Percentiles rank a stretch among this genome's conserved stretches.
These are phyloP conservation scores for Tetrapisispora arboricola DNA, from an alignment of 805 yeast genomes.

Conservation along the genomic window DNA sequence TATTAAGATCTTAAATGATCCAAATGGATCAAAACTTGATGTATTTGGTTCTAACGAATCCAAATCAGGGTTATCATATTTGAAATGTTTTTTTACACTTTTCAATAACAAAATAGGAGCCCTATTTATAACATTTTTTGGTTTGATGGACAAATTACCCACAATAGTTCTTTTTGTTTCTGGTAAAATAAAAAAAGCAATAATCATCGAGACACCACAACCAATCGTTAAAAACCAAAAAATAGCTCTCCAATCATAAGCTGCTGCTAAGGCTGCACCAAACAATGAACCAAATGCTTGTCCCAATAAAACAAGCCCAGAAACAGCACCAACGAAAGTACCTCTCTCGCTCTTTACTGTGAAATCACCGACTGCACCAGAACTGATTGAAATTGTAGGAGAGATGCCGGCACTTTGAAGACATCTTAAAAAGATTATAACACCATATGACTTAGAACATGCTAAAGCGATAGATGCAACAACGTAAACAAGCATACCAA, in stretches of 20 bases:
- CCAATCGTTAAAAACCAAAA: constrained; percentile 65
- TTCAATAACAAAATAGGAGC: constrained; percentile 35
- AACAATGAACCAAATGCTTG: constrained; percentile 70
- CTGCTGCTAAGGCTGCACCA: constrained; percentile 35
- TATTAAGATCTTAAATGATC: constrained; percentile 37
- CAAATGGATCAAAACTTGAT: constrained; percentile 24
- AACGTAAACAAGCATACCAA: constrained; percentile 45
- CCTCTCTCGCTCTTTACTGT: constrained; percentile 59
- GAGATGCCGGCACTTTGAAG: constrained; percentile 66
- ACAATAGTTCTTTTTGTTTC: constrained; percentile 65
- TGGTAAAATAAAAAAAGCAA: constrained; percentile 40
- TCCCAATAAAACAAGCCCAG: constrained; percentile 58
- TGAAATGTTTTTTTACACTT: constrained; percentile 15
- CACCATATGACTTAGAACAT: constrained; percentile 44
- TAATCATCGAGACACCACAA: constrained; percentile 36
- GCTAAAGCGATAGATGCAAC: constrained; percentile 63
- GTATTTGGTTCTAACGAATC: constrained; percentile 19
- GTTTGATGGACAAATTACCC: constrained; percentile 62
- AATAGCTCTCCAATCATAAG: constrained; percentile 62
- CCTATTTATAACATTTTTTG: constrained; percentile 32
- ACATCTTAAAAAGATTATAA: constrained; percentile 53
- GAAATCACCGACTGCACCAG: constrained; percentile 67
- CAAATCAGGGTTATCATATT: constrained; percentile 23
- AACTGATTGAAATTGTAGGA: constrained; percentile 56
- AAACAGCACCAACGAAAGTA: constrained; percentile 51